Percentiles rank a stretch among this genome's conserved stretches.
Conservation (phyloP, 2,329 filamentous ascomycete species). For the Chrysosporium queenslandicum region DNA sequence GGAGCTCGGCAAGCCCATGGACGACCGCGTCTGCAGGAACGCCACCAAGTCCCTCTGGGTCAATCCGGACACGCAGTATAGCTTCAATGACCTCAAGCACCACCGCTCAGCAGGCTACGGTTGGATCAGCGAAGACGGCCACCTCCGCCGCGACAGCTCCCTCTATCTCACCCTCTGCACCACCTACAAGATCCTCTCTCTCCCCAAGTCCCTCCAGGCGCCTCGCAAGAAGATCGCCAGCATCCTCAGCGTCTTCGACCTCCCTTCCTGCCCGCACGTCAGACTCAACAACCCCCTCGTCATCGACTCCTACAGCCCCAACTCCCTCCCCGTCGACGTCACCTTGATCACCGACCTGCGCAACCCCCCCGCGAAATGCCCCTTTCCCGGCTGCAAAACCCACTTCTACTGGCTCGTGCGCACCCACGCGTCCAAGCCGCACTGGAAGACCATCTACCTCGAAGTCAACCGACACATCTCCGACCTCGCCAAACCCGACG, state of each 20-base stretch:
- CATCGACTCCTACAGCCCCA: constrained; percentile 3
- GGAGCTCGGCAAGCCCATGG: not conserved
- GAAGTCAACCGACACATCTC: constrained; percentile 9
- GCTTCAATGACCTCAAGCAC: constrained; percentile 5
- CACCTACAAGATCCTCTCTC: constrained; percentile 10
- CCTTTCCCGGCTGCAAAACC: constrained; percentile 13
- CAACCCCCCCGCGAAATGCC: constrained; percentile 8
- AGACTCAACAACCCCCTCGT: constrained; percentile 11
- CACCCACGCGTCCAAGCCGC: not conserved
- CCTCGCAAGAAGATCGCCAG: constrained; percentile 8
- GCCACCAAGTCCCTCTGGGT: constrained; percentile 10
- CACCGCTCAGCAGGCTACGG: not conserved
- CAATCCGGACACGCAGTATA: constrained; percentile 9
- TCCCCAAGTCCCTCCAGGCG: constrained; percentile 9
- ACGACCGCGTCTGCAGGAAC: constrained; percentile 7
- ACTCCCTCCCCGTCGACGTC: not conserved
- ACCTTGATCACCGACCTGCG: not conserved
- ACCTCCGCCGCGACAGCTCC: not conserved
- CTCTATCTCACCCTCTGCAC: constrained; percentile 1
- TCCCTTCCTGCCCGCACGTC: constrained; percentile 14
- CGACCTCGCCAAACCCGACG: not conserved
- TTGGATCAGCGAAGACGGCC: not conserved
- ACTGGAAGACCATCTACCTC: constrained; percentile 14
- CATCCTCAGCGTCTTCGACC: constrained; percentile 12
- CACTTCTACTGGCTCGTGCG: constrained; percentile 8